Evolutionary conservation across 768 basidiomycete genomes (phyloP), one percentile per base, ranked within the genome.

Genomic region (Naganishia randhawae): DNA sequence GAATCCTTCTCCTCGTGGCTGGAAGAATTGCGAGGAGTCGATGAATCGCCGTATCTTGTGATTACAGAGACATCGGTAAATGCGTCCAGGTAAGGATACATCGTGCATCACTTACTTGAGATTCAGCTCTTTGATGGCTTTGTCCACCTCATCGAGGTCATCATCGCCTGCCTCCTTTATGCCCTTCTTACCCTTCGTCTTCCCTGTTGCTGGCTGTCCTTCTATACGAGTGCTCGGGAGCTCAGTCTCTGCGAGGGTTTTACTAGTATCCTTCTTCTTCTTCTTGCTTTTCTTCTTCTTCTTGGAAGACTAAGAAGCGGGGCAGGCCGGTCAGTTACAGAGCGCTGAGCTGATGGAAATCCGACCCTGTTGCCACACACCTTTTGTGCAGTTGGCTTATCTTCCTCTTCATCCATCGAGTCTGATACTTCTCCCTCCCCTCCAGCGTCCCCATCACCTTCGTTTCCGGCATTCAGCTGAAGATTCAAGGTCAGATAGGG

Each of bases 121-220:
- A 0, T 88, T 87, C n/a, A 97, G 83, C 73, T 96, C 92, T 1
- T 87, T 89, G 11, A 97, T 82, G 0, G 88, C 92, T 64, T 85
- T 83, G 73, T 96, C 92, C 31, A 98, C 81, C 71, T 97, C 92
- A 73, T 93, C 89, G 65, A 82, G 73, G 16, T 71, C 77, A 27
- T 73, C 75, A 42, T 67, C 69, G 19, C 63, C 65, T 52, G 71
- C 61, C 45, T 70, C 33, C 48, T 72, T 73, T 66, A 17, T 48
- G 45, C 74, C 73, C 70, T 73, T 73, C 54, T 66, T 57, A 31
- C 84, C 84, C 61, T 86, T 78, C 73, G 81, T 88, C 76, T 88
- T 89, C 5, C 82, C 84, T 71, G 72, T 19, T 37, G 54, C 19
- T 19, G 71, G 29, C 0, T 50, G 42, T 19, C 0, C 19, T 25